Base-by-base conservation (phyloP, 2,329 filamentous ascomycete species). In the Remersonia thermophila region DNA sequence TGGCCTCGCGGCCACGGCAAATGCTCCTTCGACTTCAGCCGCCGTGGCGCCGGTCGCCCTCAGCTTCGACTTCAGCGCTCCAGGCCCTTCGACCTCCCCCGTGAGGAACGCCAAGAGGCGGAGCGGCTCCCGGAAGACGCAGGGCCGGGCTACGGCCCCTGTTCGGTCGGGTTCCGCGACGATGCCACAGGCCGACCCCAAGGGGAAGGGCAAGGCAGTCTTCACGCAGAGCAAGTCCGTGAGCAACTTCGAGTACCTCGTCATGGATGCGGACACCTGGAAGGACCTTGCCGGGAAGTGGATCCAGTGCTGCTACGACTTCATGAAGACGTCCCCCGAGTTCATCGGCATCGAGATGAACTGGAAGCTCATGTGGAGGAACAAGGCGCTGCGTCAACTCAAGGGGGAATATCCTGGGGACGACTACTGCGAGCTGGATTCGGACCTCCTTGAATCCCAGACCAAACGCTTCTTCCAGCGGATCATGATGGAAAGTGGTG, bases 171-270 rank as follows among this genome's bases (percentile, higher is more conserved):
- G n/a, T n/a, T n/a, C n/a, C n/a, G n/a, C n/a, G n/a, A n/a, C n/a
- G n/a, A n/a, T n/a, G n/a, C n/a, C n/a, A n/a, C n/a, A n/a, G n/a
- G n/a, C n/a, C 25, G 15, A 12, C 26, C 4, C 33, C 15, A 32
- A 27, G n/a, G 35, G 23, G 30, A 32, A 37, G 25, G 35, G 34
- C 34, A 36, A 36, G n/a, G 34, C 30, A n/a, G n/a, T n/a, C 23
- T 37, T 9, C 20, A 23, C 20, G 20, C n/a, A n/a, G n/a, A n/a
- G n/a, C n/a, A n/a, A n/a, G n/a, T n/a, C n/a, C n/a, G n/a, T n/a
- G n/a, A n/a, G n/a, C n/a, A n/a, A n/a, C n/a, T n/a, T n/a, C n/a
- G n/a, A n/a, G n/a, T n/a, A n/a, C n/a, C n/a, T 23, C 5, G 16
- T 12, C 11, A 12, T 29, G 27, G 26, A 16, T 3, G 26, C 17